Percentiles rank a stretch among this genome's conserved stretches.
Conservation (phyloP, 257 asterid genomes). For the Marsdenia floribunda region DNA sequence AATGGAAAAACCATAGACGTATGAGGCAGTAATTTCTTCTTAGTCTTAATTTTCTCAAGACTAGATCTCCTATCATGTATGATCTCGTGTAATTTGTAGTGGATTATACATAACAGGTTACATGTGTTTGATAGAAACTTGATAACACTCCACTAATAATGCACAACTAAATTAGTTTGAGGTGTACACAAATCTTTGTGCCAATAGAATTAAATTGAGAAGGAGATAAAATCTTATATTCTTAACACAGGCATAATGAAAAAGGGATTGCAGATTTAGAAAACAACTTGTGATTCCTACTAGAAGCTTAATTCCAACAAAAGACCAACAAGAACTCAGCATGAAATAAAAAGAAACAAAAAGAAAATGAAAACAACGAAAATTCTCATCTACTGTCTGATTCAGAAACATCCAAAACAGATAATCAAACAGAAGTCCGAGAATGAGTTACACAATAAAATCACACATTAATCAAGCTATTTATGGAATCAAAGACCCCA, state of each 20-base stretch:
- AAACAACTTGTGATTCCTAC: background rate
- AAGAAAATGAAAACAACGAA: background rate
- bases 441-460: background rate
- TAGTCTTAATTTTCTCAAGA: no score
- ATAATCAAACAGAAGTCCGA: background rate
- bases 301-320: background rate
- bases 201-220: no score
- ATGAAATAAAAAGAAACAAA: background rate
- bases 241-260: no score
- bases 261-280: background rate
- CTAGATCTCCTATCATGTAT: no score
- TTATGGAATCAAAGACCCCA: background rate
- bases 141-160: background rate
- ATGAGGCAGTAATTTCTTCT: no score
- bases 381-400: background rate
- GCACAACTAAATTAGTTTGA: background rate
- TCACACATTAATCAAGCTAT: background rate
- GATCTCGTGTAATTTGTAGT: no score
- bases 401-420: background rate
- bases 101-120: no score
- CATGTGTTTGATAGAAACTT: no score
- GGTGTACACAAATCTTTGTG: background rate
- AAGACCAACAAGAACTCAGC: background rate
- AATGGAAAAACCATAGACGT: no score
- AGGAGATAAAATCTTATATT: no score